Evolutionary conservation across 2,329 filamentous ascomycete genomes (phyloP).

Genomic region (Hypoxylon sp.): DNA sequence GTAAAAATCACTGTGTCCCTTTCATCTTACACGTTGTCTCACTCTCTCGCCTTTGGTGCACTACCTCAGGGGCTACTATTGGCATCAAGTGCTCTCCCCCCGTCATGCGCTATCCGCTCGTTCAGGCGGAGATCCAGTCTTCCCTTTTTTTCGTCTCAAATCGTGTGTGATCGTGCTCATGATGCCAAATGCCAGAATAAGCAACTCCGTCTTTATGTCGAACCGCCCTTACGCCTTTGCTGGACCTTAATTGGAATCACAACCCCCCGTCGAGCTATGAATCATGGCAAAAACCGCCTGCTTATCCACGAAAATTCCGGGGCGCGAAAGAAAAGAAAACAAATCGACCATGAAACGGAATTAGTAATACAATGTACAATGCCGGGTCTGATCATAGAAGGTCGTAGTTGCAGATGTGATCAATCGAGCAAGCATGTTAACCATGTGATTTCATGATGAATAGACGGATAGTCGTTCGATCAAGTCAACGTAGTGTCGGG

Average conservation of each 20-base stretch:
- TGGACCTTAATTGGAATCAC: constrained; percentile 41
- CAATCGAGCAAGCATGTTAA: background rate
- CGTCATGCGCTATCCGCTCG: background rate
- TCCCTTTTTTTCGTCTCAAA: constrained; percentile 30
- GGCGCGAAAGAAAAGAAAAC: constrained; percentile 42
- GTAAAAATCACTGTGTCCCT: constrained; percentile 3
- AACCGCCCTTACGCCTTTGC: constrained; percentile 47
- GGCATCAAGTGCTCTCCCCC: background rate
- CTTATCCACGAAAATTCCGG: constrained; percentile 45
- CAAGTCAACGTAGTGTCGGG: background rate
- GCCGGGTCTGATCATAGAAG: constrained; percentile 8
- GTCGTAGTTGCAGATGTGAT: constrained; percentile 12
- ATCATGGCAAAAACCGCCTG: constrained; percentile 43
- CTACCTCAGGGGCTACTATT: constrained; percentile 2
- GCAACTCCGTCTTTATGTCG: constrained; percentile 41
- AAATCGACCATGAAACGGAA: constrained; percentile 42
- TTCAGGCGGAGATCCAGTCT: constrained; percentile 13
- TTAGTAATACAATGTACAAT: constrained; percentile 46
- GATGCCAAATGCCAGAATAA: constrained; percentile 45
- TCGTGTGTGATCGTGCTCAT: constrained; percentile 35
- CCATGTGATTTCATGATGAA: constrained; percentile 1
- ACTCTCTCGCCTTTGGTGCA: background rate
- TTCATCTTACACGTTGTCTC: background rate
- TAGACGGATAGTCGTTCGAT: constrained; percentile 11
- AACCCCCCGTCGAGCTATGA: constrained; percentile 36